Percentiles rank a stretch among this genome's conserved stretches.
These are phyloP conservation scores for Xerocomellus chrysenteron DNA, from an alignment of 768 basidiomycete genomes.

Conservation along the genomic window DNA sequence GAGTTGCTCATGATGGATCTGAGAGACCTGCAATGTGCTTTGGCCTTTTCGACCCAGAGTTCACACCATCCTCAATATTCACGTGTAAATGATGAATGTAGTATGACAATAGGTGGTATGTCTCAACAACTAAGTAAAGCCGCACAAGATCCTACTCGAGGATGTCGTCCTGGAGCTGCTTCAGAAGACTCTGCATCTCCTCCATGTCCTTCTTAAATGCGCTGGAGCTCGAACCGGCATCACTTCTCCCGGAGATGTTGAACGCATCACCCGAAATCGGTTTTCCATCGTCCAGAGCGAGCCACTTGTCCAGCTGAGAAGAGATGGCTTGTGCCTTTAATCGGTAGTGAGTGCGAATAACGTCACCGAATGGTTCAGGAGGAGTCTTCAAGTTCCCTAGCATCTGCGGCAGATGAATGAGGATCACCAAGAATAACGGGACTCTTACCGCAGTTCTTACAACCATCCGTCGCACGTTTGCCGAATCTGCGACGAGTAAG, in stretches of 20 bases:
- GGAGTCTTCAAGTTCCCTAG: constrained; percentile 77
- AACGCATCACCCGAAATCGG: constrained; percentile 56
- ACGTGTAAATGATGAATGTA: background rate
- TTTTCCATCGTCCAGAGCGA: constrained; percentile 71
- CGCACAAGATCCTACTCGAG: constrained; percentile 15
- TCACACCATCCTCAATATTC: background rate
- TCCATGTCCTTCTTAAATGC: constrained; percentile 69
- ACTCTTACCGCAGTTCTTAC: constrained; percentile 75
- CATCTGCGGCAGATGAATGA: constrained; percentile 53
- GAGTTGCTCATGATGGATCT: constrained; percentile 62
- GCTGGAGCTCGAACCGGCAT: constrained; percentile 49
- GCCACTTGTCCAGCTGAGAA: constrained; percentile 79
- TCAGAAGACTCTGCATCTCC: constrained; percentile 63
- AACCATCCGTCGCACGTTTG: constrained; percentile 91
- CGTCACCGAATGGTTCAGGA: constrained; percentile 82
- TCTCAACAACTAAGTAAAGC: background rate
- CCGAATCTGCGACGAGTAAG: constrained; percentile 60
- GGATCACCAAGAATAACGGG: background rate
- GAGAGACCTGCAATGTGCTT: background rate
- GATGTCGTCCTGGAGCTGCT: constrained; percentile 38
- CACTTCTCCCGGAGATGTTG: constrained; percentile 34
- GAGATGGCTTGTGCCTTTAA: constrained; percentile 73
- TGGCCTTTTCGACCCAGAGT: background rate
- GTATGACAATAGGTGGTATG: background rate
- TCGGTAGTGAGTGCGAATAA: constrained; percentile 89